Base-by-base conservation (phyloP, 169 alveolate species). In the Plasmodium fragile region DNA sequence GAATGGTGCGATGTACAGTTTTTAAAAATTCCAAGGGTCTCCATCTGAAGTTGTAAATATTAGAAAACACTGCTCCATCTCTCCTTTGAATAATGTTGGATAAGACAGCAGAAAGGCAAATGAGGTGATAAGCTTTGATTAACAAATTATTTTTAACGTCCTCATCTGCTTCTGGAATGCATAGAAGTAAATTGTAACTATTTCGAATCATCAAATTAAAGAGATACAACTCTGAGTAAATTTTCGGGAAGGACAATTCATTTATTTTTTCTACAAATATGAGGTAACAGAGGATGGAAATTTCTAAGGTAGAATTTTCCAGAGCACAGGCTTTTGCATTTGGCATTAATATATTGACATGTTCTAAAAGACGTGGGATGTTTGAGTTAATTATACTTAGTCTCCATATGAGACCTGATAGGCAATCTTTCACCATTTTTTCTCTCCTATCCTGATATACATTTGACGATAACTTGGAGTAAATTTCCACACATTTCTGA, bases 181-280 rank as follows among this genome's bases (percentile, higher is more conserved):
- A 91, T 70, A 91, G 55, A 80, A 91, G 81, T 73, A 91, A 18
- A 49, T 91, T 91, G 65, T 81, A 91, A 7, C 92, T 80, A 91
- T 91, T 91, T 91, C 94, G 82, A 1, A 91, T 81, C 92, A 91
- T 91, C 82, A 91, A 91, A 91, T 91, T 91, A 53, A 91, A 53
- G 43, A 91, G 73, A 81, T 91, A 91, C 41, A 91, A 69, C 55
- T 91, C 92, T 52, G 94, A 91, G 59, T 70, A 91, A 4, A 91
- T 90, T 52, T 70, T 78, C 34, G 94, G 94, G 73, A 91, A 91
- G 16, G 28, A 43, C 3, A 16, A 7, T 28, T 18, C 65, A 71
- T 81, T 91, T 80, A 91, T 70, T 91, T 65, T 80, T 91, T 91
- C 89, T 70, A 91, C 59, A 34, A 91, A 39, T 45, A 91, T 91